Conservation (phyloP, 2,329 filamentous ascomycete species). For the Plectosphaerella cucumerina region DNA sequence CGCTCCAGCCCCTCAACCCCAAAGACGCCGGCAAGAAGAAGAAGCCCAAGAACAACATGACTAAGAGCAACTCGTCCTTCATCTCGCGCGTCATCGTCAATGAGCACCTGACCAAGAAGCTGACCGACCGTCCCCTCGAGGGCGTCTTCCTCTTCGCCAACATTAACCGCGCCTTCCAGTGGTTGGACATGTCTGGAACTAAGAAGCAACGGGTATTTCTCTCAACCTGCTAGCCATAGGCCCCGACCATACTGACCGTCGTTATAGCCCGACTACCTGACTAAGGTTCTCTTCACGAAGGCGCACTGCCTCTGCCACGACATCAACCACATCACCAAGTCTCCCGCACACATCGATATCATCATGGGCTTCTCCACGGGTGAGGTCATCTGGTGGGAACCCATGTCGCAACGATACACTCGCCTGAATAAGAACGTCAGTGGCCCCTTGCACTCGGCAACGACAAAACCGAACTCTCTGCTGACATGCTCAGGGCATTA, state of each 20-base stretch:
- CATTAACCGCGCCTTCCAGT: constrained; percentile 92
- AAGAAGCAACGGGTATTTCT: background rate
- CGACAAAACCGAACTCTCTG: background rate
- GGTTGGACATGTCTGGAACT: constrained; percentile 78
- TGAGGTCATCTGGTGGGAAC: constrained; percentile 98
- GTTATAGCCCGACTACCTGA: constrained; percentile 75
- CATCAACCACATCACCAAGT: constrained; percentile 80
- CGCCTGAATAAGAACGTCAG: constrained; percentile 90
- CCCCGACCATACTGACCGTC: constrained; percentile 1
- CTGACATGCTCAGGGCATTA: constrained; percentile 59
- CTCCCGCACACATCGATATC: constrained; percentile 75
- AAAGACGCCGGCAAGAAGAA: constrained; percentile 76
- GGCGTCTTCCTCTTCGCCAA: constrained; percentile 92
- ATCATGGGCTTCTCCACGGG: constrained; percentile 95
- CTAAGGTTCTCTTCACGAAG: constrained; percentile 95
- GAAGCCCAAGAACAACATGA: constrained; percentile 97
- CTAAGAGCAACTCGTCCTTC: constrained; percentile 98
- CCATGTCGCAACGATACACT: constrained; percentile 91
- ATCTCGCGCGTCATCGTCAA: constrained; percentile 95
- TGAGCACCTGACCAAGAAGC: constrained; percentile 71
- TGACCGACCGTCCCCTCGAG: constrained; percentile 73
- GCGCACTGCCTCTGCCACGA: constrained; percentile 94
- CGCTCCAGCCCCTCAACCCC: constrained; percentile 57
- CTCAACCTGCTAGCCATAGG: background rate
- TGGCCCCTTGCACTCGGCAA: background rate